phyloP scores from a whole-genome alignment of 2,329 filamentous ascomycete genomes.

The Arthrobotrys conoides region DNA sequence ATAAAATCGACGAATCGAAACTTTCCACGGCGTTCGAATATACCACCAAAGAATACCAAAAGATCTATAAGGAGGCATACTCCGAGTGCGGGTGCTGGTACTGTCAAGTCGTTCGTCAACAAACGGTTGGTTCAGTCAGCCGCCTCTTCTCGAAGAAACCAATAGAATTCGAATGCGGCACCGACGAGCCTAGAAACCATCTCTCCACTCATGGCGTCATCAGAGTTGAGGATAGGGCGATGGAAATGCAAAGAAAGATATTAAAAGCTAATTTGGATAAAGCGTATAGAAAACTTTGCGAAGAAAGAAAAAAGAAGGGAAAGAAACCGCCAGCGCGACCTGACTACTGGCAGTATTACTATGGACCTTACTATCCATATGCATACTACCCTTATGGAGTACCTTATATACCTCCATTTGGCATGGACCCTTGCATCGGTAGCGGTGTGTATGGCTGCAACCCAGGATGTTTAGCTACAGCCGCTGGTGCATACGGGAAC shows the following conservation, averaged over 20 bases:
- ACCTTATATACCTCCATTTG: constrained; percentile 55
- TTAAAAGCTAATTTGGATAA: constrained; percentile 41
- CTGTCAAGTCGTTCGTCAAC: constrained; percentile 73
- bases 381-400: constrained; percentile 58
- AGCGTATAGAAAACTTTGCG: constrained; percentile 45
- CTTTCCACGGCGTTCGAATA: constrained; percentile 78
- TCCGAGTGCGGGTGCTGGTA: constrained; percentile 87
- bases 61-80: constrained; percentile 77
- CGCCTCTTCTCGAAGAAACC: constrained; percentile 38
- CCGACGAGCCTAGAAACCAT: constrained; percentile 45
- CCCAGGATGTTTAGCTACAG: constrained; percentile 40
- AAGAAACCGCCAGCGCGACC: constrained; percentile 52
- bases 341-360: constrained; percentile 48
- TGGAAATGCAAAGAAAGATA: constrained; percentile 33
- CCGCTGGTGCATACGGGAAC: constrained; percentile 45
- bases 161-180: constrained; percentile 43
- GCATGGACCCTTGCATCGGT: constrained; percentile 59
- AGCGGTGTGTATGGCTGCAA: constrained; percentile 54
- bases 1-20: constrained; percentile 80
- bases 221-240: constrained; percentile 43
- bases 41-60: constrained; percentile 80
- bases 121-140: constrained; percentile 28
- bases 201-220: constrained; percentile 52
- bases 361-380: constrained; percentile 53
- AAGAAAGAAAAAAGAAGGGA: constrained; percentile 56